Evolutionary conservation across 148 eudicot species (phyloP).

Genomic region (Pharnaceum exiguum): DNA sequence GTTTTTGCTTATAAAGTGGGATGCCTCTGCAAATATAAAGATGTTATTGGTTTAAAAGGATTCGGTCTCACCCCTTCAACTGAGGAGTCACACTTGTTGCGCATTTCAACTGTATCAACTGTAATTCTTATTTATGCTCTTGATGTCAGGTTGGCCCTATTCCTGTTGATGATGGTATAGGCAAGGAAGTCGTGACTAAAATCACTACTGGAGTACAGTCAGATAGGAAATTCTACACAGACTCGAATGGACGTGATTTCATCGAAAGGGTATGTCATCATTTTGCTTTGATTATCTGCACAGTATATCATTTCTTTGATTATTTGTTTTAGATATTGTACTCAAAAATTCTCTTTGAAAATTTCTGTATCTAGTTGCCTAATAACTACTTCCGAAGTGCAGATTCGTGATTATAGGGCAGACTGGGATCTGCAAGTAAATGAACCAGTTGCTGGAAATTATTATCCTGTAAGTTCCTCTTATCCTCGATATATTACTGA

Average conservation of each 20-base stretch:
- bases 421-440: slow-evolving; percentile 93
- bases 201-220: slow-evolving; percentile 50
- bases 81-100: background rate
- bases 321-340: too few relatives aligned
- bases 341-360: background rate
- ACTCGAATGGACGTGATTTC: slow-evolving; percentile 97
- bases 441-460: slow-evolving; percentile 92
- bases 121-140: background rate
- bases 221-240: slow-evolving; percentile 80
- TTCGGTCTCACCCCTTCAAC: too few relatives aligned
- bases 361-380: background rate
- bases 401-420: slow-evolving; percentile 91
- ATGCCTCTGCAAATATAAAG: background rate
- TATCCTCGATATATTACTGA: too few relatives aligned
- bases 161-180: slow-evolving; percentile 77
- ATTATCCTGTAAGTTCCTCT: slow-evolving; percentile 79
- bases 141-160: slow-evolving; percentile 83
- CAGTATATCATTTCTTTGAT: too few relatives aligned
- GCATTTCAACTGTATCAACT: background rate
- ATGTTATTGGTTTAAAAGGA: too few relatives aligned
- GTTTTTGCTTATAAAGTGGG: background rate
- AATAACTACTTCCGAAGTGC: slow-evolving; percentile 19
- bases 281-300: background rate
- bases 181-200: slow-evolving; percentile 84
- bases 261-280: slow-evolving; percentile 75